These are phyloP conservation scores for Westerdykella ornata DNA, from an alignment of 2,329 filamentous ascomycete species.

Conservation along the genomic window DNA sequence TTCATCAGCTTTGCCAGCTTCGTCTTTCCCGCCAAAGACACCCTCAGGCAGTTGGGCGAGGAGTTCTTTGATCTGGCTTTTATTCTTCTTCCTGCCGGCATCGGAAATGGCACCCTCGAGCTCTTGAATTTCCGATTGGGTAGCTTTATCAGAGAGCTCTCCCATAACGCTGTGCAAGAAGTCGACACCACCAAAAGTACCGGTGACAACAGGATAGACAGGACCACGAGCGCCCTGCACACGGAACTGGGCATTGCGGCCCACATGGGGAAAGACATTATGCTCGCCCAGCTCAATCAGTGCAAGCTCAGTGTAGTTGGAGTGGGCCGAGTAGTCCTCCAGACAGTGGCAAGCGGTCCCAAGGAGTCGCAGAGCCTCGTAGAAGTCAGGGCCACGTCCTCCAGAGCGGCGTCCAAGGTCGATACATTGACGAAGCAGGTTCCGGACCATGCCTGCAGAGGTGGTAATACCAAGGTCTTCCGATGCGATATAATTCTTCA, in stretches of 20 bases:
- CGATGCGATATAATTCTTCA: constrained; percentile 95
- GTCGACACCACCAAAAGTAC: constrained; percentile 91
- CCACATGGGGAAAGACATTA: constrained; percentile 81
- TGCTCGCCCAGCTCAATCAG: constrained; percentile 79
- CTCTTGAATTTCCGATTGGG: constrained; percentile 82
- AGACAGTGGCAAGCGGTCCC: constrained; percentile 87
- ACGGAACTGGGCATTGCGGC: constrained; percentile 62
- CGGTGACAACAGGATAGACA: constrained; percentile 80
- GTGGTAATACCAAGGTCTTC: constrained; percentile 73
- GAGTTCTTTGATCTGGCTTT: constrained; percentile 69
- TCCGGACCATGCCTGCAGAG: constrained; percentile 68
- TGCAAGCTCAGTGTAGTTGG: constrained; percentile 84
- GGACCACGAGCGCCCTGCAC: constrained; percentile 58
- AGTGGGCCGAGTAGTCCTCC: constrained; percentile 85
- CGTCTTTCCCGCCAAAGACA: constrained; percentile 67
- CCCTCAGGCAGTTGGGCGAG: constrained; percentile 76
- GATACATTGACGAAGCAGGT: constrained; percentile 66
- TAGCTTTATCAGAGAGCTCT: constrained; percentile 78
- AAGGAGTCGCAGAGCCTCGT: constrained; percentile 78
- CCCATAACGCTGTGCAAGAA: constrained; percentile 83
- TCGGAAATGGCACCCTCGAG: constrained; percentile 73
- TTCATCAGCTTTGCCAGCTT: constrained; percentile 69
- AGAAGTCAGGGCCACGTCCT: constrained; percentile 66
- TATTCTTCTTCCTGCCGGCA: constrained; percentile 57
- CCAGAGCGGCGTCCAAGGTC: constrained; percentile 72